Evolutionary conservation across 1,139 yeast genomes (phyloP).

Genomic region (Debaryomyces fabryi): DNA sequence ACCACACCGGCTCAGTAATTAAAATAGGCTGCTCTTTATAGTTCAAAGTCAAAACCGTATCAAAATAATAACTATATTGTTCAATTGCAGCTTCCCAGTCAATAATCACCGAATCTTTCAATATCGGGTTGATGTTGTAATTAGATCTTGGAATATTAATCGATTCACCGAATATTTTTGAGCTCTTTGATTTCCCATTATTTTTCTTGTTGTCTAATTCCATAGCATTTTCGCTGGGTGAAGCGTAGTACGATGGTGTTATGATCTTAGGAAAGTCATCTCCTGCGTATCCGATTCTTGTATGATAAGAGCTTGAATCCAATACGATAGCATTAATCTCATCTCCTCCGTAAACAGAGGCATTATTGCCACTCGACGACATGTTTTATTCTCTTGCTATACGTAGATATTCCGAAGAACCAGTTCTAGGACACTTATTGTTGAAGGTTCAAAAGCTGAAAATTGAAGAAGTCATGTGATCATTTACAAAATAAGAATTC

Average conservation of each 20-base stretch:
- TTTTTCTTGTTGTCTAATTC: slow-evolving; percentile 26
- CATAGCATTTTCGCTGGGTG: slow-evolving; percentile 17
- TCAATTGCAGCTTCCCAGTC: slow-evolving; percentile 81
- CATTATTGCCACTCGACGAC: slow-evolving; percentile 19
- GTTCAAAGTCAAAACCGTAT: slow-evolving; percentile 49
- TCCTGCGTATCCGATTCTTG: slow-evolving; percentile 92
- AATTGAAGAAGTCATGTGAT: slow-evolving; percentile 1
- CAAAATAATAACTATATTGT: slow-evolving; percentile 62
- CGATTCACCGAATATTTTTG: slow-evolving; percentile 54
- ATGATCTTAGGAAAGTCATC: slow-evolving; percentile 85
- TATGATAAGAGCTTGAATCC: slow-evolving; percentile 85
- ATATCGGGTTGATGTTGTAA: slow-evolving; percentile 57
- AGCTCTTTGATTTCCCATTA: slow-evolving; percentile 10
- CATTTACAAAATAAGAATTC: not conserved
- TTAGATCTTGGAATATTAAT: slow-evolving; percentile 56
- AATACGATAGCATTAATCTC: slow-evolving; percentile 89
- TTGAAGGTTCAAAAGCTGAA: slow-evolving; percentile 1
- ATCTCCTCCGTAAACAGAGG: slow-evolving; percentile 56
- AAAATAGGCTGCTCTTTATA: slow-evolving; percentile 74
- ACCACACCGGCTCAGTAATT: slow-evolving; percentile 88
- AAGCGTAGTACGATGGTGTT: slow-evolving; percentile 62
- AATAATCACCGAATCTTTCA: slow-evolving; percentile 58
- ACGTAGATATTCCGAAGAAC: not conserved
- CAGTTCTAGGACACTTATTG: not conserved
- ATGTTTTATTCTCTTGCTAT: slow-evolving; percentile 7